Percentiles rank a stretch among this genome's conserved stretches.
These are phyloP conservation scores for Pyricularia sp. DNA, from an alignment of 2,329 filamentous ascomycete species.

Conservation along the genomic window DNA sequence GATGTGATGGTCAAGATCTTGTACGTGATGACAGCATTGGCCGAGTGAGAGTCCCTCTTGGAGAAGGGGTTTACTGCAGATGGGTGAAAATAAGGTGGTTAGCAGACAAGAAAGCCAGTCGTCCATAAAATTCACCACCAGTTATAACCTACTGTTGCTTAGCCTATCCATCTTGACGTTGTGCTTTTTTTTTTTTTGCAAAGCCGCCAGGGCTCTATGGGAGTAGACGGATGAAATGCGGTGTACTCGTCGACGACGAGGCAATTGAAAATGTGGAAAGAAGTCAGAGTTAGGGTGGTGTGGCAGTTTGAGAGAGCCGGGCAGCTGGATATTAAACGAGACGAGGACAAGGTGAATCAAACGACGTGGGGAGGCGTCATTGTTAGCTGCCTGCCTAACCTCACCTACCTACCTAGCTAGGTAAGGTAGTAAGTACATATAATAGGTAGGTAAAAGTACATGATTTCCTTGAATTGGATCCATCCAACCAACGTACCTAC, in stretches of 20 bases:
- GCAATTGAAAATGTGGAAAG: background rate
- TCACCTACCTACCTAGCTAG: background rate
- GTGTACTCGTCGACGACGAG: background rate
- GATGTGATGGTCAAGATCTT: conserved; percentile 65
- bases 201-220: background rate
- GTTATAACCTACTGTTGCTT: conserved; percentile 10
- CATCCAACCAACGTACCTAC: background rate
- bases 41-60: conserved; percentile 56
- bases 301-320: background rate
- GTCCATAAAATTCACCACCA: background rate
- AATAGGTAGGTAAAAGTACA: too few relatives aligned
- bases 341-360: background rate
- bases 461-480: background rate
- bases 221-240: background rate
- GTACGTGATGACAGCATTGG: conserved; percentile 57
- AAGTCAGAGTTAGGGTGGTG: background rate
- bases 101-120: background rate
- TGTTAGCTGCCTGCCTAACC: background rate
- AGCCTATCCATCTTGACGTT: background rate
- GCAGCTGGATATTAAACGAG: too few relatives aligned
- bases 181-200: background rate
- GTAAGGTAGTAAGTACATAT: background rate
- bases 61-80: conserved; percentile 65
- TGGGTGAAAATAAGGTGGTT: background rate
- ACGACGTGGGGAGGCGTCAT: background rate